Evolutionary conservation across 2,329 filamentous ascomycete genomes (phyloP).

Genomic region (Fusarium sp.): DNA sequence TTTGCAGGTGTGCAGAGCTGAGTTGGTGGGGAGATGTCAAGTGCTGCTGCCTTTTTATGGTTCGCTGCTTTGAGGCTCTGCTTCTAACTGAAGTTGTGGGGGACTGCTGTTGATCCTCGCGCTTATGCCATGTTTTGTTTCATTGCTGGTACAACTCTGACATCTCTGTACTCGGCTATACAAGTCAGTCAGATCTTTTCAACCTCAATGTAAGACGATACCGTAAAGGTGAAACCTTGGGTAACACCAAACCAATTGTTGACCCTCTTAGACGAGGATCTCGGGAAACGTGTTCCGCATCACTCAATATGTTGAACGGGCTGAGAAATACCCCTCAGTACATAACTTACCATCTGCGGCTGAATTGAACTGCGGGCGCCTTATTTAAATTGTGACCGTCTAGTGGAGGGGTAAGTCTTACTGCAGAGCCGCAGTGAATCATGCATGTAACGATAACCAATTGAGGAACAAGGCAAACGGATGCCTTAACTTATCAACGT

Average conservation of each 20-base stretch:
- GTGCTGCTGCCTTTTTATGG: constrained; percentile 1
- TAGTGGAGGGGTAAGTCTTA: too few relatives aligned
- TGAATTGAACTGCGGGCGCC: not conserved
- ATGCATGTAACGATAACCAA: too few relatives aligned
- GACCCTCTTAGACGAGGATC: not conserved
- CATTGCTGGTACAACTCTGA: not conserved
- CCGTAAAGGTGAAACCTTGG: not conserved
- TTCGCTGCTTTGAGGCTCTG: constrained; percentile 20
- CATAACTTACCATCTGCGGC: not conserved
- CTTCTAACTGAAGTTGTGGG: accelerated
- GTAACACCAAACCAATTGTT: not conserved
- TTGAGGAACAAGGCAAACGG: too few relatives aligned
- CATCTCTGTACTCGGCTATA: not conserved
- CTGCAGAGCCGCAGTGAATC: too few relatives aligned
- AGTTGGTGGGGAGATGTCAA: not conserved
- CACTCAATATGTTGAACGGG: not conserved
- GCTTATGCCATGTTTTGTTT: not conserved
- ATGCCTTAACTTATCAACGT: too few relatives aligned
- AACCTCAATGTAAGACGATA: not conserved
- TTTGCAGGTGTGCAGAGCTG: not conserved
- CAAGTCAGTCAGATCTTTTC: not conserved
- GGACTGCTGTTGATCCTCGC: not conserved
- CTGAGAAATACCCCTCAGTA: not conserved
- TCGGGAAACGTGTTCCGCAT: not conserved
- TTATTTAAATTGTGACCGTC: not conserved